These are phyloP conservation scores for Taphrina populina DNA, from an alignment of 1,139 yeast species.

Conservation along the genomic window DNA sequence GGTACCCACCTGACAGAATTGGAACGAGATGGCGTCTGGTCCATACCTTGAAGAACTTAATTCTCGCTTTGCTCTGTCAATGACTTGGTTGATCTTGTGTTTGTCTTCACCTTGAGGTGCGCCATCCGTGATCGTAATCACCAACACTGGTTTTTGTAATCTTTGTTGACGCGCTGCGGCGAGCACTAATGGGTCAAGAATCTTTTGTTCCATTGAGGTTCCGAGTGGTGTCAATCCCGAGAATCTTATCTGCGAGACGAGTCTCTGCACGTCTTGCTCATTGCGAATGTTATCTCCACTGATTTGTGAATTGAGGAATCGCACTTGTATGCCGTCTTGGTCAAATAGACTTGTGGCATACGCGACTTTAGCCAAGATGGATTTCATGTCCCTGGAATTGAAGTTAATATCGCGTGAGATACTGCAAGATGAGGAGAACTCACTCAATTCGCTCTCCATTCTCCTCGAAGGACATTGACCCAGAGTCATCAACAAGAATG, in stretches of 20 bases:
- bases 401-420: background rate
- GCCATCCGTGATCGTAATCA: constrained; percentile 45
- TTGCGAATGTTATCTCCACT: constrained; percentile 42
- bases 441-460: constrained; percentile 46
- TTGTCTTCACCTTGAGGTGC: constrained; percentile 45
- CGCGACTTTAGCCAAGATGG: constrained; percentile 44
- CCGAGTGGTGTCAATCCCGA: constrained; percentile 46
- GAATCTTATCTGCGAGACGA: constrained; percentile 42
- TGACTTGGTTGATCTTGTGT: constrained; percentile 42
- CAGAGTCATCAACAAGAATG: constrained; percentile 45
- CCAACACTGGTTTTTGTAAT: constrained; percentile 44
- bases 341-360: constrained; percentile 45
- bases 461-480: constrained; percentile 47
- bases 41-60: constrained; percentile 42
- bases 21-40: constrained; percentile 45
- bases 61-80: constrained; percentile 42
- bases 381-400: constrained; percentile 41
- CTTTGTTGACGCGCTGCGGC: constrained; percentile 42
- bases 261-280: constrained; percentile 42
- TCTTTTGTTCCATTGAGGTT: constrained; percentile 42
- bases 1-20: constrained; percentile 46
- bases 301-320: constrained; percentile 44
- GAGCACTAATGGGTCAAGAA: constrained; percentile 44
- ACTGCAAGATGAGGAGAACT: background rate
- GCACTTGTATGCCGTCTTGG: constrained; percentile 45